phyloP scores from a whole-genome alignment of 78 protist genomes.

The Dictyostelium intermedium region DNA sequence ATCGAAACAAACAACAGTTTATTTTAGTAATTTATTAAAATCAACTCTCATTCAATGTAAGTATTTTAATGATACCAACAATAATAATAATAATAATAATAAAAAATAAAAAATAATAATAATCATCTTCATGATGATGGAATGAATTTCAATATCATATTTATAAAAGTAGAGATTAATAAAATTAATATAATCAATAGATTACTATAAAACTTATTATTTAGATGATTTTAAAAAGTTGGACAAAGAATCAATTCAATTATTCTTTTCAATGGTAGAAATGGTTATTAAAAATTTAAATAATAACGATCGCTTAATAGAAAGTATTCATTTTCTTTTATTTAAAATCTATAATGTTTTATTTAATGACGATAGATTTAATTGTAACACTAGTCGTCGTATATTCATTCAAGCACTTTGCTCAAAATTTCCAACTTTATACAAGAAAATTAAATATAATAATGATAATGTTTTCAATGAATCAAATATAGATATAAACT shows the following conservation, averaged over 20 bases:
- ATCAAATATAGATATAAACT: neutral
- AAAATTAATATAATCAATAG: neutral
- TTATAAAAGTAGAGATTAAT: no score
- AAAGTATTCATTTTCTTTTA: neutral
- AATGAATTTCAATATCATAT: no score
- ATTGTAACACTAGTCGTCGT: neutral
- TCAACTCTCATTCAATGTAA: neutral
- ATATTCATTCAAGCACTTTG: neutral
- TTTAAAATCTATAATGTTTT: neutral
- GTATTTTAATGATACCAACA: neutral
- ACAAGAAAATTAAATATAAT: neutral
- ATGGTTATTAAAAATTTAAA: neutral
- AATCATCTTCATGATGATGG: no score
- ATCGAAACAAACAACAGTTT: neutral
- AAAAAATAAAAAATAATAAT: neutral
- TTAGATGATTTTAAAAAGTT: neutral
- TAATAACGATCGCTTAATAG: neutral
- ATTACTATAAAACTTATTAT: neutral
- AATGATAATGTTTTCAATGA: neutral
- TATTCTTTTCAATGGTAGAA: neutral
- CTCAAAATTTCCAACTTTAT: neutral
- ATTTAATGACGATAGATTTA: neutral
- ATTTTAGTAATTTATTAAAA: slow-evolving; percentile 1
- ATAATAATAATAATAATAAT: neutral
- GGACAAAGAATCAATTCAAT: neutral